Conservation (phyloP, 805 yeast genomes). For the Hanseniaspora singularis region DNA sequence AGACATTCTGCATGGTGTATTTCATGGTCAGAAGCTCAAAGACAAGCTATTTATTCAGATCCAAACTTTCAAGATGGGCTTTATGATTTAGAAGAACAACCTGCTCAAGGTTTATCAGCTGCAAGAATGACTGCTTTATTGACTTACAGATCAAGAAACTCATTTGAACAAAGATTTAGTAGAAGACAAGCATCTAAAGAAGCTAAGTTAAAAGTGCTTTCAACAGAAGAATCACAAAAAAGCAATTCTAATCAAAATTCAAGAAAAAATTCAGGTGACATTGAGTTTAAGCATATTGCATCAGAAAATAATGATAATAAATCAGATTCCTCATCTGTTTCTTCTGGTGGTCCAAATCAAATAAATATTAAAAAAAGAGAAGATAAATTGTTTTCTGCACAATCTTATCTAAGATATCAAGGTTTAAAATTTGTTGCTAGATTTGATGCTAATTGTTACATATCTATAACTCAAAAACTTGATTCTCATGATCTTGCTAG, state of each 20-base stretch:
- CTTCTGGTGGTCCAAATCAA: slow-evolving; percentile 19
- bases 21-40: slow-evolving; percentile 96
- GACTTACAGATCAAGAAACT: slow-evolving; percentile 83
- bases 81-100: slow-evolving; percentile 66
- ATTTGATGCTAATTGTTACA: slow-evolving; percentile 94
- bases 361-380: too few species aligned
- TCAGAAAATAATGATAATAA: slow-evolving; percentile 26
- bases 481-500: slow-evolving; percentile 93
- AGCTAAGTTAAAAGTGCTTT: slow-evolving; percentile 18
- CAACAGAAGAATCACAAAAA: slow-evolving; percentile 9
- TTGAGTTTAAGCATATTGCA: slow-evolving; percentile 20
- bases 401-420: slow-evolving; percentile 85
- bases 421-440: slow-evolving; percentile 80
- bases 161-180: slow-evolving; percentile 87
- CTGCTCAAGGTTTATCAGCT: slow-evolving; percentile 77
- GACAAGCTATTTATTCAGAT: slow-evolving; percentile 91
- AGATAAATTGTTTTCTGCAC: slow-evolving; percentile 78
- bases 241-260: slow-evolving; percentile 15
- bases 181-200: slow-evolving; percentile 49
- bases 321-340: slow-evolving; percentile 23
- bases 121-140: slow-evolving; percentile 95
- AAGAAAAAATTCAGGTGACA: slow-evolving; percentile 19
- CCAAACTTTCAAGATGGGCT: slow-evolving; percentile 89
- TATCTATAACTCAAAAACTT: slow-evolving; percentile 80
- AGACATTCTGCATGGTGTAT: slow-evolving; percentile 97